Conservation (phyloP, 2,329 filamentous ascomycete genomes). For the Aspergillus ochraceus region DNA sequence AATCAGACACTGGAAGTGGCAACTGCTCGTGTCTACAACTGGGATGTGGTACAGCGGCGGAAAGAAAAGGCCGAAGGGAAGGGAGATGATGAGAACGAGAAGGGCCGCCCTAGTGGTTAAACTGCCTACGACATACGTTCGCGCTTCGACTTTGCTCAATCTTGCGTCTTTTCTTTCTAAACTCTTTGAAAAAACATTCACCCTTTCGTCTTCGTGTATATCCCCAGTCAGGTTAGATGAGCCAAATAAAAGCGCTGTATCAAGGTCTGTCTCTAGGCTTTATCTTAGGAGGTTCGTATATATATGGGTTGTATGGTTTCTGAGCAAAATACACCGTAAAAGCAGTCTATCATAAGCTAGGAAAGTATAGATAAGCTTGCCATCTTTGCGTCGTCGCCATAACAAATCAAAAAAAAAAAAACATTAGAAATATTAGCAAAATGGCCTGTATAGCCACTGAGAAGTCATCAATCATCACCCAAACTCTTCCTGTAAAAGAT, state of each 20-base stretch:
- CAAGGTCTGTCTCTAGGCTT: neutral
- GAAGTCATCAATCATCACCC: slow-evolving; percentile 14
- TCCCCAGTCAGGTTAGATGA: slow-evolving; percentile 1
- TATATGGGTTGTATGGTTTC: neutral
- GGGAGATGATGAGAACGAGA: slow-evolving; percentile 40
- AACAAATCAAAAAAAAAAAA: neutral
- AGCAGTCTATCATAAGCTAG: slow-evolving; percentile 6
- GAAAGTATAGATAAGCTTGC: neutral
- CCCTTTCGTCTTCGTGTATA: slow-evolving; percentile 2
- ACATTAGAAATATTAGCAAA: neutral
- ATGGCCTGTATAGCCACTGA: neutral
- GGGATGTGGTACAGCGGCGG: slow-evolving; percentile 93
- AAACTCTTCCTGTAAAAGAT: neutral
- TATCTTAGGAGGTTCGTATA: neutral
- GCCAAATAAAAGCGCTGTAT: slow-evolving; percentile 3
- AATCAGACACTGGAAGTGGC: slow-evolving; percentile 92
- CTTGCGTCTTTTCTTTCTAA: slow-evolving; percentile 1
- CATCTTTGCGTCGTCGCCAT: neutral
- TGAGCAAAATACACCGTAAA: neutral
- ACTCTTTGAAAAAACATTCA: neutral
- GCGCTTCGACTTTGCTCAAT: neutral
- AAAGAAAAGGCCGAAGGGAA: slow-evolving; percentile 72
- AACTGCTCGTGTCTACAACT: slow-evolving; percentile 96
- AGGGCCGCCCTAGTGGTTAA: neutral
- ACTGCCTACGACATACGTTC: neutral